phyloP scores from a whole-genome alignment of 495 filamentous ascomycete genomes.

The Tuber microsphaerosporum region DNA sequence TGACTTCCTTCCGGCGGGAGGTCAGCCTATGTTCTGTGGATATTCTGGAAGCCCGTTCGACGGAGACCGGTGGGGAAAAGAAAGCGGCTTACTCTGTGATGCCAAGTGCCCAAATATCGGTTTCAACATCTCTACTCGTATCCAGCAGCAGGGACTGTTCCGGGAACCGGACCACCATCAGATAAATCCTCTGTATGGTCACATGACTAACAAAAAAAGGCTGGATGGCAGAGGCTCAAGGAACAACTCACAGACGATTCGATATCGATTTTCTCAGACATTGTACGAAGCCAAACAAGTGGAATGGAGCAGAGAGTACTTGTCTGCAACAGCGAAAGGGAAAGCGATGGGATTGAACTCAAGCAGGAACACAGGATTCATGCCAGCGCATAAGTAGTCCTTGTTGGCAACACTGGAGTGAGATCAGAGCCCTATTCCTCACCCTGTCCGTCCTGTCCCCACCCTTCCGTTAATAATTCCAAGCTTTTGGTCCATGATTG shows the following conservation, averaged over 20 bases:
- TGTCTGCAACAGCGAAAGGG: constrained; percentile 35
- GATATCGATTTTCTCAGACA: constrained; percentile 37
- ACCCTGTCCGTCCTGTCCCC: constrained; percentile 31
- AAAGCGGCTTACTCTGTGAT: constrained; percentile 40
- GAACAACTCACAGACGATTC: constrained; percentile 35
- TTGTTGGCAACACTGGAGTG: constrained; percentile 34
- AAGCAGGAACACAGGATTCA: constrained; percentile 39
- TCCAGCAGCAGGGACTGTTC: constrained; percentile 35
- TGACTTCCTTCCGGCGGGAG: constrained; percentile 37
- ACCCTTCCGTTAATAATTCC: constrained; percentile 36
- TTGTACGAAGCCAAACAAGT: constrained; percentile 32
- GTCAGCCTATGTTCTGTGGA: constrained; percentile 30
- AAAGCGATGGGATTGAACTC: constrained; percentile 38
- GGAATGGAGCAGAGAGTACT: constrained; percentile 31
- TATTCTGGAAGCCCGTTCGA: constrained; percentile 22
- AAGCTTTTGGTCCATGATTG: constrained; percentile 32
- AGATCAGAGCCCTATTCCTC: constrained; percentile 36
- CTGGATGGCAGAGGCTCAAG: constrained; percentile 13
- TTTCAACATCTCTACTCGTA: constrained; percentile 36
- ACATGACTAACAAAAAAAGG: constrained; percentile 15
- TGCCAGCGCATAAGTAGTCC: constrained; percentile 40
- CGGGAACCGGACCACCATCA: constrained; percentile 22
- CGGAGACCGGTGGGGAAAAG: constrained; percentile 16
- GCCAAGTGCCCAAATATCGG: constrained; percentile 42
- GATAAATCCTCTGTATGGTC: constrained; percentile 14